These are phyloP conservation scores for Sergeia podlipaevii DNA, from an alignment of 208 protist genomes.

Conservation along the genomic window DNA sequence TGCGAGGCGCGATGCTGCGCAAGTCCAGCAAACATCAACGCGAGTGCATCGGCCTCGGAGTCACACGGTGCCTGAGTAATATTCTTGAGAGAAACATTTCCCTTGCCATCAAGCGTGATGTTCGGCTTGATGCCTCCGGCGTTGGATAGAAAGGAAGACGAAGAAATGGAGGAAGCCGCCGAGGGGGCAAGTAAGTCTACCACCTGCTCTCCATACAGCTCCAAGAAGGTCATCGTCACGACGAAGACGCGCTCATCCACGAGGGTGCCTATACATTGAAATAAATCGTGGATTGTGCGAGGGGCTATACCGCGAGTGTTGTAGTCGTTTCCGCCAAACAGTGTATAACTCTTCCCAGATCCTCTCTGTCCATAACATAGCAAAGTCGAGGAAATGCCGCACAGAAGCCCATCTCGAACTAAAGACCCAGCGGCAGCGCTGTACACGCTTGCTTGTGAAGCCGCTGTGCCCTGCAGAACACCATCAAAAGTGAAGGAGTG, in stretches of 20 bases:
- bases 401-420: conserved; percentile 56
- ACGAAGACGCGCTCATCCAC: conserved; percentile 37
- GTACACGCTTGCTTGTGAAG: conserved; percentile 48
- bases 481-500: conserved; percentile 63
- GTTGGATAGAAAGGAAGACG: background rate
- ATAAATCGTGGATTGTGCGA: conserved; percentile 62
- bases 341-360: conserved; percentile 78
- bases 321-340: conserved; percentile 44
- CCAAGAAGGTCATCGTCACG: conserved; percentile 56
- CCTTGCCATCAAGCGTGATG: conserved; percentile 26
- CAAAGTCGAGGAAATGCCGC: conserved; percentile 55
- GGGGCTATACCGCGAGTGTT: conserved; percentile 54
- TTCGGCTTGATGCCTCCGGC: conserved; percentile 5
- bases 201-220: conserved; percentile 75
- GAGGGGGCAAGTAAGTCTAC: conserved; percentile 46
- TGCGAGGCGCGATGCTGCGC: conserved; percentile 44
- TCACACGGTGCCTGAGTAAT: conserved; percentile 31
- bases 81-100: conserved; percentile 23
- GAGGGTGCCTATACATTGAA: conserved; percentile 25
- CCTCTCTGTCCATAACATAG: conserved; percentile 73
- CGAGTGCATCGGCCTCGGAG: conserved; percentile 76
- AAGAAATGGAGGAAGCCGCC: background rate
- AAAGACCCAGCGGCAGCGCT: conserved; percentile 28
- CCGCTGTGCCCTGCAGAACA: conserved; percentile 39
- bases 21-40: conserved; percentile 76